A percentile compares a stretch with the other conserved stretches of the same genome.
These are phyloP conservation scores for Perkinsus chesapeaki DNA, from an alignment of 169 alveolate genomes.

Conservation along the genomic window DNA sequence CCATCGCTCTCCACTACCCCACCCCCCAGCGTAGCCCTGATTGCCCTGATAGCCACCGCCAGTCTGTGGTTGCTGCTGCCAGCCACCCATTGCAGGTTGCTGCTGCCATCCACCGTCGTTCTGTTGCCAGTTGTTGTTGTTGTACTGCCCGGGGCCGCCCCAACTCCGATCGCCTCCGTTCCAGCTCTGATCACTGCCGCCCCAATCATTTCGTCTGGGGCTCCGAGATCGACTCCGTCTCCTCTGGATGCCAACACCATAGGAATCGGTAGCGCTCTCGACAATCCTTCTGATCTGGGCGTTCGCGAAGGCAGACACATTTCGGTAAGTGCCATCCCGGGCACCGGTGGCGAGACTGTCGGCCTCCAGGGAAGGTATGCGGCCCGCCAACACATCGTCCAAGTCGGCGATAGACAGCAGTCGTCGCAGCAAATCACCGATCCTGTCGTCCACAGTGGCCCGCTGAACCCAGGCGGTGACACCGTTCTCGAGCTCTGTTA, in stretches of 20 bases:
- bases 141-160: background rate
- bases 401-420: background rate
- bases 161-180: too few species aligned
- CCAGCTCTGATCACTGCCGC: background rate
- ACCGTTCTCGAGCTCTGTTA: background rate
- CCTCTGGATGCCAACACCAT: background rate
- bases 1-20: background rate
- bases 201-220: background rate
- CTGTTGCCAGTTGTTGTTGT: background rate
- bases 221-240: background rate
- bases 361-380: background rate
- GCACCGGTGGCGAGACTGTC: background rate
- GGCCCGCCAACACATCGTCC: background rate
- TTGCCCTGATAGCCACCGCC: background rate
- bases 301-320: background rate
- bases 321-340: background rate
- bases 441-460: background rate
- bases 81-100: background rate
- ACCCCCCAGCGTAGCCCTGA: background rate
- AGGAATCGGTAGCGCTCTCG: background rate
- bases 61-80: background rate
- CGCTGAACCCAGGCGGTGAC: background rate
- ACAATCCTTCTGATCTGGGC: background rate
- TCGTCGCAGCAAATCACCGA: background rate
- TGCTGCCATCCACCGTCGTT: background rate